phyloP scores from a whole-genome alignment of 352 stramenopile species.

The Phytophthora constricta region DNA sequence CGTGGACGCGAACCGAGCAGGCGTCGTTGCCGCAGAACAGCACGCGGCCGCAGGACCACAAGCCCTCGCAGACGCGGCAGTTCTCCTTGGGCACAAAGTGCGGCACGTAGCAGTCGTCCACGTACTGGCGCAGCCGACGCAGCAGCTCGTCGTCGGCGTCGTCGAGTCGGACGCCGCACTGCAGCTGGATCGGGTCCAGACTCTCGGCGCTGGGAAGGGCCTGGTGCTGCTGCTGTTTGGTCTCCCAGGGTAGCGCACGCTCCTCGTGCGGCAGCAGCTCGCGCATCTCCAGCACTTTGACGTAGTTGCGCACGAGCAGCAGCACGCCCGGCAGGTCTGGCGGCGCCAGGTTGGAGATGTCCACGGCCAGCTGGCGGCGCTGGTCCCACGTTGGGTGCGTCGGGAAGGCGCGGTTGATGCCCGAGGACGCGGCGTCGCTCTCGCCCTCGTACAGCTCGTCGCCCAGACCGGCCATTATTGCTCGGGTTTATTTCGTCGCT shows the following conservation, averaged over 20 bases:
- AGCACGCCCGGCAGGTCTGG: conserved; percentile 73
- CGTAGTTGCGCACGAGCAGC: conserved; percentile 59
- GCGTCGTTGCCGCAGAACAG: conserved; percentile 74
- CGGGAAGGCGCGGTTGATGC: conserved; percentile 23
- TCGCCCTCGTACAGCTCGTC: conserved; percentile 40
- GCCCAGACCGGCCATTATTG: conserved; percentile 22
- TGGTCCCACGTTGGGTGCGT: conserved; percentile 72
- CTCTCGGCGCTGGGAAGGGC: conserved; percentile 11
- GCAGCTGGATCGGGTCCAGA: conserved; percentile 47
- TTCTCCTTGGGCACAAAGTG: conserved; percentile 78
- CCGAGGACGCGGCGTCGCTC: conserved; percentile 24
- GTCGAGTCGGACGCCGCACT: conserved; percentile 74
- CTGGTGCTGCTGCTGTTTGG: too few species aligned
- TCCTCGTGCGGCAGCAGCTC: conserved; percentile 34
- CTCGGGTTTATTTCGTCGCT: too few species aligned
- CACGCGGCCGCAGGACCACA: conserved; percentile 82
- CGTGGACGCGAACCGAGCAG: conserved; percentile 72
- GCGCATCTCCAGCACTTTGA: conserved; percentile 37
- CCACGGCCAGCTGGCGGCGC: conserved; percentile 57
- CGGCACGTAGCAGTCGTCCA: conserved; percentile 81
- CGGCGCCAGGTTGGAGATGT: conserved; percentile 75
- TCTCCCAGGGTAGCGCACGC: conserved; percentile 31
- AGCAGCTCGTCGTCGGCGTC: conserved; percentile 57
- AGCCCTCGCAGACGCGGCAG: conserved; percentile 78
- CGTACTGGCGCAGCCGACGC: conserved; percentile 68